phyloP scores from a whole-genome alignment of 768 basidiomycete species.

The Gymnopilus junonius region DNA sequence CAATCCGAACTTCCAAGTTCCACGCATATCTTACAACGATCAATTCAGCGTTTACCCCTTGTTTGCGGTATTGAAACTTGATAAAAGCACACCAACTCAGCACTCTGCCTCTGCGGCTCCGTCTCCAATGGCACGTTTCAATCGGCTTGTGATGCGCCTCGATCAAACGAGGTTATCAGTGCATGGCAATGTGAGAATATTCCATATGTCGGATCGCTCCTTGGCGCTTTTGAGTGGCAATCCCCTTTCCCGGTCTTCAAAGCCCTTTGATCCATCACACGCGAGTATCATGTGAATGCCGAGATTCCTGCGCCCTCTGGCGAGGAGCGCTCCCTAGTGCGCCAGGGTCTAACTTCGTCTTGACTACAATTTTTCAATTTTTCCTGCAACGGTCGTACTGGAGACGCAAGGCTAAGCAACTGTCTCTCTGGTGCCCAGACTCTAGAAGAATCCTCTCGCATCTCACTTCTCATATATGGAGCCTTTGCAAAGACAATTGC shows the following conservation, averaged over 20 bases:
- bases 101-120: not conserved
- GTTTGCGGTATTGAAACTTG: too few species aligned
- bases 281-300: conserved; percentile 6
- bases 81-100: too few species aligned
- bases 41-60: not conserved
- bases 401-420: not conserved
- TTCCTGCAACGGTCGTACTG: not conserved
- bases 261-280: conserved; percentile 1
- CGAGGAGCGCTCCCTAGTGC: not conserved
- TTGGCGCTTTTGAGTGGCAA: not conserved
- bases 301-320: conserved; percentile 12
- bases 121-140: conserved; percentile 3
- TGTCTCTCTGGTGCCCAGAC: not conserved
- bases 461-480: not conserved
- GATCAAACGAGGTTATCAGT: conserved; percentile 12
- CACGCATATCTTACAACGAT: not conserved
- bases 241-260: conserved; percentile 7
- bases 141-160: conserved; percentile 12
- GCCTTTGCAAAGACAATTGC: not conserved
- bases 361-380: not conserved
- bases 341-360: not conserved
- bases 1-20: too few species aligned
- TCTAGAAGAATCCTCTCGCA: too few species aligned
- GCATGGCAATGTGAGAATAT: conserved; percentile 4
- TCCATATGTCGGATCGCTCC: conserved; percentile 2